Conservation (phyloP, 306 rosid genomes). For the Alnus glutinosa region DNA sequence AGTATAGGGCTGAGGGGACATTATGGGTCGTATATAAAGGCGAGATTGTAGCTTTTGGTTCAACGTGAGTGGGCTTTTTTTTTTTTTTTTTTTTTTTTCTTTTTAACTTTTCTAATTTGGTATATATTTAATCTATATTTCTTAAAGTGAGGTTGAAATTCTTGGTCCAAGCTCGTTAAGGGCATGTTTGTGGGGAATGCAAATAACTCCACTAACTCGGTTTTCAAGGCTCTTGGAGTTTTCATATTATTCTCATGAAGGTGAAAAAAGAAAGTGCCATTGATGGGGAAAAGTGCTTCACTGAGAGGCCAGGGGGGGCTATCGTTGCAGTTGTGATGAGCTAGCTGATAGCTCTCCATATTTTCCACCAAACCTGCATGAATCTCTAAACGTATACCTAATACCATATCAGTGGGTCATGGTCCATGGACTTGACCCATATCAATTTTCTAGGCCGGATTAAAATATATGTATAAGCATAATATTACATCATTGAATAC, state of each 20-base stretch:
- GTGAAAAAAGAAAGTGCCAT: slow-evolving; percentile 4
- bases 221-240: slow-evolving; percentile 88
- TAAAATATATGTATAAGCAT: too few relatives aligned
- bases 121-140: background rate
- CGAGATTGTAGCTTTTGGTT: slow-evolving; percentile 52
- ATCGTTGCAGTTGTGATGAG: background rate
- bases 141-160: slow-evolving; percentile 52
- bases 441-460: background rate
- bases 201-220: slow-evolving; percentile 87
- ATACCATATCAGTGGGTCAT: background rate
- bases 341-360: background rate
- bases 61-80: slow-evolving; percentile 22
- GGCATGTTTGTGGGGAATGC: slow-evolving; percentile 96
- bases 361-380: background rate
- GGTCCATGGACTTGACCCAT: background rate
- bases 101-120: background rate
- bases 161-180: slow-evolving; percentile 55
- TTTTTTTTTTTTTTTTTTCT: background rate
- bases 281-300: background rate
- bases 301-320: background rate
- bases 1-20: slow-evolving; percentile 53
- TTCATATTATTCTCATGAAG: slow-evolving; percentile 48
- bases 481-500: too few relatives aligned
- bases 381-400: background rate
- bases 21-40: slow-evolving; percentile 79